Evolutionary conservation across 2,329 filamentous ascomycete species (phyloP), one percentile per base, ranked within the genome.

Genomic region (Botrytis elliptica): DNA sequence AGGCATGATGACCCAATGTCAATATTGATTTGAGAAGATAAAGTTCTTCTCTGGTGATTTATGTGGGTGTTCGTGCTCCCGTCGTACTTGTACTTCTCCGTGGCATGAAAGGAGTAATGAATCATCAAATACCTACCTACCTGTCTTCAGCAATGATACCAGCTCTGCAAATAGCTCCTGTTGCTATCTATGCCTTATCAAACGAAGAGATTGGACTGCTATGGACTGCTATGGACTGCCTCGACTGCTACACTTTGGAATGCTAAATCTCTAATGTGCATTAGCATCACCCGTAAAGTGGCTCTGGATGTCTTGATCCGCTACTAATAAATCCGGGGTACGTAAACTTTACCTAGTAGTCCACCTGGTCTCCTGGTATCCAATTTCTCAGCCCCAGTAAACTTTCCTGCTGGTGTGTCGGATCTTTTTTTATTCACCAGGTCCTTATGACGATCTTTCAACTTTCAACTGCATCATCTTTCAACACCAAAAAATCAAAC

Each of bases 321-420:
- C 62, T 42, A 33, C 62, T 29, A 44, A 64, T 29, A 29, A 67
- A 67, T 67, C 65, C 33, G 65, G 65, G 65, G 65, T 67, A 52
- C 65, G 22, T 29, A 40, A 55, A 44, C 40, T 25, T 46, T 46
- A 46, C 44, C 22, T 33, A 3, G 29, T 2, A 55, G 25, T 29
- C 29, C 29, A 29, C 29, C 29, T 29, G 29, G 29, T 29, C 29
- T 29, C 29, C 29, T 29, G 29, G 29, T 7, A 65, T 65, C 16
- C 20, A 49, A 25, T 33, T 33, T 66, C 46, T 52, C 20, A 40
- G 12, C 29, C 33, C 29, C 66, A 69, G 40, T 68, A 33, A 68
- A 42, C 66, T 68, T 57, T 68, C 49, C 36, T 38, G 46, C 18
- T 46, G 18, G 16, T 68, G 33, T 55, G n/a, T 68, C 66, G 66